Base-by-base conservation (phyloP, 148 eudicot genomes). In the Talinum fruticosum region DNA sequence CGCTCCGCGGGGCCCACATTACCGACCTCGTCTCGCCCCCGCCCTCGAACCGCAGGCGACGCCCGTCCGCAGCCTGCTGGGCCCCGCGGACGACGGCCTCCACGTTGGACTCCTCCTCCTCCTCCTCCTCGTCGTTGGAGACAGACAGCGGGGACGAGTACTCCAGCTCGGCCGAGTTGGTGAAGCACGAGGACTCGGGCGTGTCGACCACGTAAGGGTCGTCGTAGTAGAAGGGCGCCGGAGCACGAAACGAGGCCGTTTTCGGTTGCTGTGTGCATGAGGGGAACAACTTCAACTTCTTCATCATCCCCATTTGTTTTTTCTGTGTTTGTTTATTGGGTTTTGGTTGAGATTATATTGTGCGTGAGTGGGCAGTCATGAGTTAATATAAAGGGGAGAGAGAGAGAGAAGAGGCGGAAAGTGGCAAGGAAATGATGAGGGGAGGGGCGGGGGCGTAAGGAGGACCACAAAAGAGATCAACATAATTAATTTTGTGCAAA, bases 61-160 rank as follows among this genome's bases (percentile, higher is more conserved):
- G 38, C 8, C 18, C 34, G 10, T 3, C 67, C 34, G 67, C n/a
- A 41, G 8, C 35, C 37, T 33, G 41, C 36, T 66, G 70, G 70
- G 70, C 70, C 70, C 70, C 70, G n/a, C 70, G 70, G 70, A 66
- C 34, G 70, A 66, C 38, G n/a, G 35, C 70, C 41, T 66, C n/a
- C 37, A 66, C 8, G 41, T 34, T 3, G 38, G 70, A n/a, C n/a
- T n/a, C n/a, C n/a, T n/a, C n/a, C n/a, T n/a, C n/a, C n/a, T n/a
- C n/a, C n/a, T n/a, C 70, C 41, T 66, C n/a, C 37, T 33, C 8
- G 41, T 34, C 3, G 38, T n/a, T n/a, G 70, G 64, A 59, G 64
- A 59, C n/a, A 29, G 64, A 59, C 64, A 59, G 29, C 28, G 28
- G n/a, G 1, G 29, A 59, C 38, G 37, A 34, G 10, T 10, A 66